phyloP scores from a whole-genome alignment of 164 flowering plant genomes.

The Piper betle region DNA sequence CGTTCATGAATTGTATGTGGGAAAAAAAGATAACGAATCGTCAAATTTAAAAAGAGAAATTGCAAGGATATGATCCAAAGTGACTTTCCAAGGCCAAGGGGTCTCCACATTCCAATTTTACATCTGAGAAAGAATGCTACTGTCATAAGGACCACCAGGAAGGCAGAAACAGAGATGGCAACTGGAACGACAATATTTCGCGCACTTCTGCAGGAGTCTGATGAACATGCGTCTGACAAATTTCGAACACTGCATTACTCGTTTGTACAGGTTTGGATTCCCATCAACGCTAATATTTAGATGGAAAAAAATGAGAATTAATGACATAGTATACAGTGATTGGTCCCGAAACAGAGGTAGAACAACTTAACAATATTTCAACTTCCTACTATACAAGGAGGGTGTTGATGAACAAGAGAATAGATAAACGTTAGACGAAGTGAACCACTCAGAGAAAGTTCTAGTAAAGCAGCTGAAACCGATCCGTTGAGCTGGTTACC shows the following conservation, averaged over 20 bases:
- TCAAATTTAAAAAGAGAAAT: no score
- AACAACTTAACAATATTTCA: not conserved
- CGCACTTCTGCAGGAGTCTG: not conserved
- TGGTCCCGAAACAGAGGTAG: not conserved
- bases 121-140: not conserved
- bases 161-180: not conserved
- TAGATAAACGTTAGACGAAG: not conserved
- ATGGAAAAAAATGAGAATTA: no score
- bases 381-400: no score
- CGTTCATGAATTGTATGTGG: no score
- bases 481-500: not conserved
- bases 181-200: not conserved
- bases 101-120: not conserved
- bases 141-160: not conserved
- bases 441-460: not conserved
- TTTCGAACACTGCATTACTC: not conserved
- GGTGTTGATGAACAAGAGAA: not conserved
- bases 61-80: no score
- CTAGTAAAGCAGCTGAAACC: not conserved
- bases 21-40: no score
- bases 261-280: not conserved
- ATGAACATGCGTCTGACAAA: not conserved
- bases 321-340: not conserved
- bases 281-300: not conserved
- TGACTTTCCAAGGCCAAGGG: not conserved